Percentiles rank a stretch among this genome's conserved stretches.
Conservation (phyloP, 441 rosid genomes). For the Gossypium davidsonii region DNA sequence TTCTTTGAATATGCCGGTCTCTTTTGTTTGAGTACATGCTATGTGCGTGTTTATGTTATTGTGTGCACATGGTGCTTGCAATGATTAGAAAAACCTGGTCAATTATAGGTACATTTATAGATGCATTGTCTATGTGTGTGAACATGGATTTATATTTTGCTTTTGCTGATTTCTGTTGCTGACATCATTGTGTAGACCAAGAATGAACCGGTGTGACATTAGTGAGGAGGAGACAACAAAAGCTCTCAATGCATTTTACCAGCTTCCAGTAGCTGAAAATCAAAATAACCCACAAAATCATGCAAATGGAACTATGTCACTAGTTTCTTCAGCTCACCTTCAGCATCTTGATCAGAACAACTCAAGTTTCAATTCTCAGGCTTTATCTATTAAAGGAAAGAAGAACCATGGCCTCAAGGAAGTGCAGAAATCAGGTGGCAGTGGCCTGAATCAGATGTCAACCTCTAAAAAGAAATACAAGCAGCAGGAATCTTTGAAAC, state of each 20-base stretch:
- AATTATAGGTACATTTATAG: neutral
- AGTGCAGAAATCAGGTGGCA: constrained; percentile 22
- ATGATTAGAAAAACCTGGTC: neutral
- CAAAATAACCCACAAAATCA: constrained; percentile 28
- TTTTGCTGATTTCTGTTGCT: constrained; percentile 25
- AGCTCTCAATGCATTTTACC: constrained; percentile 33
- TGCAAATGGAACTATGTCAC: constrained; percentile 24
- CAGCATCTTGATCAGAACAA: constrained; percentile 28
- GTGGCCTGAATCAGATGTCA: constrained; percentile 24
- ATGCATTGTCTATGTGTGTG: constrained; percentile 8
- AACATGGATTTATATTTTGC: constrained; percentile 8
- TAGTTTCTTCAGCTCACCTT: constrained; percentile 17
- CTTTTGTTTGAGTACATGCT: neutral
- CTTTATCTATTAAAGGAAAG: constrained; percentile 27
- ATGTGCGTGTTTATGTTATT: constrained; percentile 3
- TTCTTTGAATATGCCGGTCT: constrained; percentile 5
- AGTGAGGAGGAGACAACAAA: constrained; percentile 62
- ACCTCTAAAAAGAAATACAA: constrained; percentile 28
- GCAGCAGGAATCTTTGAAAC: constrained; percentile 31
- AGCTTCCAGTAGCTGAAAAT: constrained; percentile 20
- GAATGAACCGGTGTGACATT: constrained; percentile 63
- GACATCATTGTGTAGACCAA: constrained; percentile 48
- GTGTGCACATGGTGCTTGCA: neutral
- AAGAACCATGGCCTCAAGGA: constrained; percentile 35
- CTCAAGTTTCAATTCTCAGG: constrained; percentile 24